Percentiles rank a stretch among this genome's conserved stretches.
Evolutionary conservation across 2,329 filamentous ascomycete species (phyloP).

Genomic region (Colletotrichum coccodes): DNA sequence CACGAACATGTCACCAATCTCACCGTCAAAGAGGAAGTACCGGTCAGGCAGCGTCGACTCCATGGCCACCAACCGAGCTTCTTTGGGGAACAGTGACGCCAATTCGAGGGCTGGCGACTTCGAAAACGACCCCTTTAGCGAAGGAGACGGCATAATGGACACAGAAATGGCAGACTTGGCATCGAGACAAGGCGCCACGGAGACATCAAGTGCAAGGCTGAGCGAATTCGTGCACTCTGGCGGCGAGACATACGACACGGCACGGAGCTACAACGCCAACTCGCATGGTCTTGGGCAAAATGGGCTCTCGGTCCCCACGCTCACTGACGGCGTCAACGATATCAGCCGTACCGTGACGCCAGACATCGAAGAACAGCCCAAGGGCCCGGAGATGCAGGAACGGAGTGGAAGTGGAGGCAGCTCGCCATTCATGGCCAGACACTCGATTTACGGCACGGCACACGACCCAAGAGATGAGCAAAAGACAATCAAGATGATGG

Average conservation of each 20-base stretch:
- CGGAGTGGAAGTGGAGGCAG: conserved; percentile 38
- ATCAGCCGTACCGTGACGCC: conserved; percentile 31
- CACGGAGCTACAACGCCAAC: conserved; percentile 28
- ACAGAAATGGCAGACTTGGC: conserved; percentile 42
- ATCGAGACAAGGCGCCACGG: background rate
- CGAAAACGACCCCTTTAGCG: conserved; percentile 39
- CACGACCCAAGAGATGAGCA: conserved; percentile 33
- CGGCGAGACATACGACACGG: conserved; percentile 26
- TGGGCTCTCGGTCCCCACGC: conserved; percentile 18
- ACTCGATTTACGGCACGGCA: conserved; percentile 16
- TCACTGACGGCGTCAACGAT: conserved; percentile 34
- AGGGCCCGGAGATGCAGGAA: conserved; percentile 58
- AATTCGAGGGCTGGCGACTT: conserved; percentile 32
- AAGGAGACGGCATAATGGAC: conserved; percentile 36
- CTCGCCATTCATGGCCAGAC: conserved; percentile 39
- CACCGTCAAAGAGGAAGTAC: conserved; percentile 57
- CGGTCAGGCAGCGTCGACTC: conserved; percentile 57
- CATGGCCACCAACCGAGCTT: conserved; percentile 57
- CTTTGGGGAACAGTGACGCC: conserved; percentile 44
- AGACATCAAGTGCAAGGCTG: background rate
- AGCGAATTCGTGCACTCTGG: conserved; percentile 10
- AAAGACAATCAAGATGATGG: conserved; percentile 43
- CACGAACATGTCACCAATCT: conserved; percentile 37
- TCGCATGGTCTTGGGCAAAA: conserved; percentile 29
- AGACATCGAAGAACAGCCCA: conserved; percentile 33